Base-by-base conservation (phyloP, 2,329 filamentous ascomycete species). In the Alternaria solani region DNA sequence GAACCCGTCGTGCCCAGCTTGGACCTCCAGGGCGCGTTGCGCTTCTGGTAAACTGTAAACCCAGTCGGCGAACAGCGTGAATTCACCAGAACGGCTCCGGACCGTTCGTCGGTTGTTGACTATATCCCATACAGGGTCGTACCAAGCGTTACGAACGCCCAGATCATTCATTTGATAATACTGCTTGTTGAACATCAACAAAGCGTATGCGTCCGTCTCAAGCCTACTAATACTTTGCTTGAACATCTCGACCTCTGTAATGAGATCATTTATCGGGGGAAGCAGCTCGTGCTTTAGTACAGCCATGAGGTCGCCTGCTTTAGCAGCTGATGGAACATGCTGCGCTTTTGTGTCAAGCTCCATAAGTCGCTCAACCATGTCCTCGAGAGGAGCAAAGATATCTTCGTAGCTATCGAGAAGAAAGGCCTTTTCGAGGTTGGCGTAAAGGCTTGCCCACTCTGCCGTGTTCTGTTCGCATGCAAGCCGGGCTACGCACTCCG, bases 41-140 rank as follows among this genome's bases (percentile, higher is more conserved):
- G 59, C 59, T 53, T 64, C 62, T 2, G 62, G 59, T 26, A 65
- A 48, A 32, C 42, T 44, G 4, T n/a, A 52, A 2, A 63, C 46
- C 62, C 62, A 65, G 5, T 39, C 48, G 5, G 43, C 28, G 20
- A 55, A 60, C 39, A 52, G n/a, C 2, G 23, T 14, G 41, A 39
- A 65, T 28, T 63, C 62, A 12, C 49, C 39, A 8, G n/a, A 9
- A n/a, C 20, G 20, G 16, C 32, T 25, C 46, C 46, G 46, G 1
- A 49, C 46, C 25, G 46, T 49, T 2, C 46, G 32, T 14, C 5
- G 7, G 20, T 36, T 34, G 5, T 38, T 49, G 1, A 11, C 3
- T 18, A 49, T 1, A 38, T 38, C 32, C 14, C 25, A 14, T 14
- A 49, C 46, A 1, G 32, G 32, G 0, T 38, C 32, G 18, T 49